Percentiles rank a stretch among this genome's conserved stretches.
Conservation (phyloP, 495 filamentous ascomycete species). For the Ascodesmis nigricans region DNA sequence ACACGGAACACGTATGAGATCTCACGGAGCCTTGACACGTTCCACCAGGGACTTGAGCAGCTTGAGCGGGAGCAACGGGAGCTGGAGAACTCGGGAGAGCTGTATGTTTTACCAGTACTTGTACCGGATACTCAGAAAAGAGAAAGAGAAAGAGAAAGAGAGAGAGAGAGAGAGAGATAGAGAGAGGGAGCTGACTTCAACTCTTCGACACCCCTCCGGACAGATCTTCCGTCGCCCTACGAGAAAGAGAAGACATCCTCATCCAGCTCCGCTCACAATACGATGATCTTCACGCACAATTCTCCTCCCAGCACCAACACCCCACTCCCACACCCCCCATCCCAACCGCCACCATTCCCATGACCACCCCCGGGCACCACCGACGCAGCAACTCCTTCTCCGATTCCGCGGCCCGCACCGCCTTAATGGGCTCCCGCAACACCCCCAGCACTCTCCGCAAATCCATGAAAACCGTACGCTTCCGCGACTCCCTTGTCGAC, state of each 20-base stretch:
- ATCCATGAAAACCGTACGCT: slow-evolving; percentile 65
- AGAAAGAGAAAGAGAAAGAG: too few species aligned
- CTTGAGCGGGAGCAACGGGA: slow-evolving; percentile 44
- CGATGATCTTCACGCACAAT: slow-evolving; percentile 35
- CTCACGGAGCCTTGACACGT: slow-evolving; percentile 63
- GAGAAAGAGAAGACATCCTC: slow-evolving; percentile 26
- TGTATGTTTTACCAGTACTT: slow-evolving; percentile 22
- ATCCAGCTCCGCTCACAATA: slow-evolving; percentile 35
- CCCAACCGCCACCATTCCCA: slow-evolving; percentile 22
- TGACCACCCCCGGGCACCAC: slow-evolving; percentile 11
- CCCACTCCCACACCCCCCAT: slow-evolving; percentile 29
- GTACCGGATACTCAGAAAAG: too few species aligned
- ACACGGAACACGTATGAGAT: slow-evolving; percentile 68
- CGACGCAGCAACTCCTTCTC: slow-evolving; percentile 8
- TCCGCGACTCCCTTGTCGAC: slow-evolving; percentile 44
- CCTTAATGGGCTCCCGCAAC: slow-evolving; percentile 15
- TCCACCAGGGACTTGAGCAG: slow-evolving; percentile 59
- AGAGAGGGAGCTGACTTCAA: slow-evolving; percentile 3
- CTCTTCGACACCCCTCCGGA: not conserved
- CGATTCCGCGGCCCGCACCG: slow-evolving; percentile 17
- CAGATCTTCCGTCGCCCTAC: slow-evolving; percentile 13
- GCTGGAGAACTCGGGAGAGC: slow-evolving; percentile 38
- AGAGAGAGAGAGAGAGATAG: too few species aligned
- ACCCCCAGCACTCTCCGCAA: slow-evolving; percentile 13
- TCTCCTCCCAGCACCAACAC: slow-evolving; percentile 18